Evolutionary conservation across 1,284 basidiomycete species (phyloP).

Genomic region (Cyathus olla): DNA sequence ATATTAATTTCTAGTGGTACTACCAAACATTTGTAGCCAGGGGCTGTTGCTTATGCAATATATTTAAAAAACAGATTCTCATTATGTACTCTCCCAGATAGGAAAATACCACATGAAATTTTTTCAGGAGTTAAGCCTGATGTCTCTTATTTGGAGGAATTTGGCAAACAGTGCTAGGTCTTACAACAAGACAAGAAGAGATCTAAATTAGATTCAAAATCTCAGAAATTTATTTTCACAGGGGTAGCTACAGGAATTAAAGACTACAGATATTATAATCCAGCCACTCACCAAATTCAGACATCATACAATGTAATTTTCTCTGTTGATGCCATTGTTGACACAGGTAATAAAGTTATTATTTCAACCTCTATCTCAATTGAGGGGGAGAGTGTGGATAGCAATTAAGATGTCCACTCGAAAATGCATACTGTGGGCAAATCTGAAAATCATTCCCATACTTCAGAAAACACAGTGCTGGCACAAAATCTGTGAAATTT

Average conservation of each 20-base stretch:
- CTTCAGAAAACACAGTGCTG: background rate
- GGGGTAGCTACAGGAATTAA: background rate
- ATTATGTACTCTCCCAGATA: background rate
- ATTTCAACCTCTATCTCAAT: background rate
- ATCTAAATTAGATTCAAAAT: background rate
- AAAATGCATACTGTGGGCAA: no score
- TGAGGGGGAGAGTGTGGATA: background rate
- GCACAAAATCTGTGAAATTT: no score
- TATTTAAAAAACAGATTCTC: background rate
- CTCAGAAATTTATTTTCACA: background rate
- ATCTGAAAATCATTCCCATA: background rate
- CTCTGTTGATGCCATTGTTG: background rate
- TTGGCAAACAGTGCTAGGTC: background rate
- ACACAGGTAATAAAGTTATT: background rate
- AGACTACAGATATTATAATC: background rate
- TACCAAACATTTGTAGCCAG: background rate
- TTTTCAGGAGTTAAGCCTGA: background rate
- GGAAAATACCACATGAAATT: background rate
- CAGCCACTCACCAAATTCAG: background rate
- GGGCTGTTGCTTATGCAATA: background rate
- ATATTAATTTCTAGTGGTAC: slow-evolving; percentile 10
- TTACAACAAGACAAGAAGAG: background rate
- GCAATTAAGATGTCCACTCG: background rate
- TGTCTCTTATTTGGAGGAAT: background rate
- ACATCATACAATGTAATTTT: background rate